A percentile compares a stretch with the other conserved stretches of the same genome.
These are phyloP conservation scores for Microbotryomycetes sp. DNA, from an alignment of 1,284 basidiomycete species.

Conservation along the genomic window DNA sequence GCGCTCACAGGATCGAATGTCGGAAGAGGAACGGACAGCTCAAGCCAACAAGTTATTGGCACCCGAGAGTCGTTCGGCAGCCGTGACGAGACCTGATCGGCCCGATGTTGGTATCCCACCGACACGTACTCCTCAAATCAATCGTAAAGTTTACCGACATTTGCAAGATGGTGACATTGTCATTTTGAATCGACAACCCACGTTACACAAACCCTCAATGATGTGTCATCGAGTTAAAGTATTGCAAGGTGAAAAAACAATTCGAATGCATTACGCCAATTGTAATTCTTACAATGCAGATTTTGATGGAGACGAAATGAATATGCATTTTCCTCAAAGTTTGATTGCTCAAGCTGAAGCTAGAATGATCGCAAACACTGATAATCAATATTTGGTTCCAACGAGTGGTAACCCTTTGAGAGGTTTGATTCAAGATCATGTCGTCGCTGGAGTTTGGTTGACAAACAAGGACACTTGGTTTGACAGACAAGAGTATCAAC, in stretches of 20 bases:
- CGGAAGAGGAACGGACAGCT: constrained; percentile 81
- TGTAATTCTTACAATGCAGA: constrained; percentile 99
- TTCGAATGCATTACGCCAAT: constrained; percentile 99
- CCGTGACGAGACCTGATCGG: constrained; percentile 40
- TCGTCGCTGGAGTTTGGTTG: constrained; percentile 99
- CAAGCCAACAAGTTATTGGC: constrained; percentile 96
- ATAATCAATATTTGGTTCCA: constrained; percentile 97
- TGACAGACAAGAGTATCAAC: constrained; percentile 91
- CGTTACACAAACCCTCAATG: constrained; percentile 99
- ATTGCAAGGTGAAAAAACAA: constrained; percentile 93
- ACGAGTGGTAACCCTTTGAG: constrained; percentile 97
- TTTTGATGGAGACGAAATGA: constrained; percentile 99
- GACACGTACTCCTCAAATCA: constrained; percentile 51
- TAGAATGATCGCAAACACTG: constrained; percentile 91
- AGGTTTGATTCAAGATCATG: constrained; percentile 98
- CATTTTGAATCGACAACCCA: constrained; percentile 96
- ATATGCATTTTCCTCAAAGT: constrained; percentile 97
- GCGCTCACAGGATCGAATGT: constrained; percentile 64
- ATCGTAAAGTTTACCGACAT: constrained; percentile 98
- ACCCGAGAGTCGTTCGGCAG: constrained; percentile 46
- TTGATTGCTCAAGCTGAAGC: constrained; percentile 90
- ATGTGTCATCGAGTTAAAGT: constrained; percentile 96
- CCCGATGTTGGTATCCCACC: constrained; percentile 43
- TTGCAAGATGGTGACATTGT: constrained; percentile 91
- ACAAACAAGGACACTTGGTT: constrained; percentile 94